Evolutionary conservation across 2,329 filamentous ascomycete species (phyloP).

Genomic region (Emergomyces pasteurianus): DNA sequence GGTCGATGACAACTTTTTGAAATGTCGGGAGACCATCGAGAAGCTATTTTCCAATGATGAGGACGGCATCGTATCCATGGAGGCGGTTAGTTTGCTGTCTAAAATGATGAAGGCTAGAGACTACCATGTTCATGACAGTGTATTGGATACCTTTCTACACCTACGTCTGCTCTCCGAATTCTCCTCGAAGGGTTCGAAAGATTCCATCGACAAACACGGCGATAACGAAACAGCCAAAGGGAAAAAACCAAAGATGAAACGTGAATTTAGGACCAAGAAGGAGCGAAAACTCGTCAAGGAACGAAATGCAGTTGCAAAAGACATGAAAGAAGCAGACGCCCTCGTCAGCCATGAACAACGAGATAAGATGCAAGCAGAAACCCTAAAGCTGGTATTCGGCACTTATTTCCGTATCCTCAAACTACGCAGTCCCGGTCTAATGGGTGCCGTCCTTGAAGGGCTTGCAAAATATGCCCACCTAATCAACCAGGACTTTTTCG

Average conservation of each 20-base stretch:
- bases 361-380: constrained; percentile 89
- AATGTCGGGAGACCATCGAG: constrained; percentile 67
- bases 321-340: constrained; percentile 86
- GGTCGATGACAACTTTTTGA: constrained; percentile 62
- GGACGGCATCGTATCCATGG: constrained; percentile 76
- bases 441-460: constrained; percentile 94
- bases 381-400: constrained; percentile 87
- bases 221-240: constrained; percentile 34
- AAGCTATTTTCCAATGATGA: constrained; percentile 77
- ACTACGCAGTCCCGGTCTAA: constrained; percentile 64
- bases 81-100: constrained; percentile 70
- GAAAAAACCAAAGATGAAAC: constrained; percentile 60
- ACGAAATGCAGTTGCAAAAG: constrained; percentile 77
- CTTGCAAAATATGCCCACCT: constrained; percentile 87
- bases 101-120: constrained; percentile 92
- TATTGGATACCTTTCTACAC: constrained; percentile 83
- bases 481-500: constrained; percentile 99
- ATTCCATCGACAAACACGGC: constrained; percentile 54
- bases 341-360: constrained; percentile 83
- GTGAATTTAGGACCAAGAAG: constrained; percentile 79
- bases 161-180: constrained; percentile 83
- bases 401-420: constrained; percentile 94
- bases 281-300: constrained; percentile 74
- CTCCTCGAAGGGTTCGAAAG: constrained; percentile 66
- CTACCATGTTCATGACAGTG: constrained; percentile 70